A percentile compares a stretch with the other conserved stretches of the same genome.
Conservation (phyloP, 108 stramenopile genomes). For the Stephanodiscus triporus region DNA sequence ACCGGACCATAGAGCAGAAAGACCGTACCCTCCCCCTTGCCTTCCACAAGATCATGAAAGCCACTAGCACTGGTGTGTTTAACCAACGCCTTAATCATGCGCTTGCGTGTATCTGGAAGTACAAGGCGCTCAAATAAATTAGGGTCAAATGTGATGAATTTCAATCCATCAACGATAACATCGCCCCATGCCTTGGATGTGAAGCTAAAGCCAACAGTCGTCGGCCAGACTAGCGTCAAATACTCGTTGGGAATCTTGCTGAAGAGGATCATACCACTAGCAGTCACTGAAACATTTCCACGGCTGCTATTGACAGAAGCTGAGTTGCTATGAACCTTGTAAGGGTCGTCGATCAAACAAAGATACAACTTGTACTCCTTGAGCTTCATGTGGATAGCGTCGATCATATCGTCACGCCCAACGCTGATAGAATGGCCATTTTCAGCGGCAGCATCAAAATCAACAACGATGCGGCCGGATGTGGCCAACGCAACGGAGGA, state of each 20-base stretch:
- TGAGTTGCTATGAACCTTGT: constrained; percentile 4
- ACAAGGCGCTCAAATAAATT: constrained; percentile 65
- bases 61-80: constrained; percentile 39
- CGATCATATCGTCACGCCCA: constrained; percentile 72
- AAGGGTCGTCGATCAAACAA: constrained; percentile 23
- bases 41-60: constrained; percentile 68
- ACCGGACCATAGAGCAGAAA: constrained; percentile 62
- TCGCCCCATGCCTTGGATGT: constrained; percentile 71
- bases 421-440: constrained; percentile 54
- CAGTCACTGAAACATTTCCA: neutral
- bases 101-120: constrained; percentile 56
- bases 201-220: constrained; percentile 67
- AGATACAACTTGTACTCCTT: constrained; percentile 67
- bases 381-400: constrained; percentile 58
- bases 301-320: neutral
- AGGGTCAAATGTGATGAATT: constrained; percentile 54
- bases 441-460: constrained; percentile 63
- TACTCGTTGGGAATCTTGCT: constrained; percentile 59
- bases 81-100: constrained; percentile 70
- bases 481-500: constrained; percentile 52
- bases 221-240: constrained; percentile 62
- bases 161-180: constrained; percentile 65
- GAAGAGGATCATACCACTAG: constrained; percentile 54
- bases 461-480: constrained; percentile 67
- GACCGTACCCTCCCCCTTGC: constrained; percentile 67